Evolutionary conservation across 371 early-diverging fungal species (phyloP), one percentile per base, ranked within the genome.

Genomic region (Mortierella sp.): DNA sequence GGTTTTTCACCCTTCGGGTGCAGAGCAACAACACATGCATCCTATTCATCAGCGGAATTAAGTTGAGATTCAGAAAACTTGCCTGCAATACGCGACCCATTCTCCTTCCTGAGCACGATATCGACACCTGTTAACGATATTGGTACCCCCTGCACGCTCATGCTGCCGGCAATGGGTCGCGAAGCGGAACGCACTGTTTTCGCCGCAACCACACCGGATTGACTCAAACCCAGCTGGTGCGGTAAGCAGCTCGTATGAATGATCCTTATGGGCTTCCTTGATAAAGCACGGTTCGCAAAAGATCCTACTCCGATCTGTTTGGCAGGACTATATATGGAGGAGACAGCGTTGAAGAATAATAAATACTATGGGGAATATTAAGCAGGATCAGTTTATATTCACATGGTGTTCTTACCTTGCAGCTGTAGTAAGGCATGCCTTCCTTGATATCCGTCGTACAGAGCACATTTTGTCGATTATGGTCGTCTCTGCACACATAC

Each of bases 201-300:
- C 76, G 3, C 76, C 76, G 44, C 76, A 76, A 1, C 64, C 64
- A 32, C 76, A 76, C 4, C 50, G 55, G 3, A 39, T 48, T 2
- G 28, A 23, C 9, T 55, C 37, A 11, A 50, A 49, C 14, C 30
- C 49, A 26, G 44, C 2, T 0, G 63, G 21, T 3, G 63, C 65
- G 24, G 31, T 32, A 3, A 59, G 24, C 11, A 52, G 69, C 8
- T 57, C 37, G 39, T 70, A 76, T 0, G 21, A 11, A 27, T 76
- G 78, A 0, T 53, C 70, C 23, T 70, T 59, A 11, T 76, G 78
- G 0, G 78, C 78, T 15, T 61, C 78, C 48, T 47, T 47, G 41
- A 70, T 27, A 27, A 76, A 76, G 59, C 78, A 76, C 1, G 53
- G 41, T 34, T 76, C 78, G 12, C 78, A 76, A 19, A 76, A 60